Evolutionary conservation across 129 eudicot species (phyloP).

Genomic region (Flaveria trinervia): DNA sequence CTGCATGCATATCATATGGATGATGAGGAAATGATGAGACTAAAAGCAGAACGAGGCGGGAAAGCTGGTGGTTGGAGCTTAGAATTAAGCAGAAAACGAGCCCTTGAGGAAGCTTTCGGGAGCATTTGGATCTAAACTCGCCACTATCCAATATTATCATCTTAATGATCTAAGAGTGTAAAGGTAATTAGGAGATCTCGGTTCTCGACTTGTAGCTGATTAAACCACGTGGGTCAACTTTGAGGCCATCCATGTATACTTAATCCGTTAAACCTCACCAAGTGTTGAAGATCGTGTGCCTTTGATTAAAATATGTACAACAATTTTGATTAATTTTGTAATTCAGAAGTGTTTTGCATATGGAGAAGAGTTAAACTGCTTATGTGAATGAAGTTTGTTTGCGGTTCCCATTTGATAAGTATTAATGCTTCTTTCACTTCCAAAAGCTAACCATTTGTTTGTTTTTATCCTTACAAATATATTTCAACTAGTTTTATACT

Average conservation of each 20-base stretch:
- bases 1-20: conserved; percentile 60
- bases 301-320: conserved; percentile 8
- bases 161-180: conserved; percentile 18
- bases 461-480: too few species aligned
- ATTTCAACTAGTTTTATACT: too few species aligned
- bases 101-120: conserved; percentile 93
- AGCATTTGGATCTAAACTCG: conserved; percentile 75
- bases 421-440: background rate
- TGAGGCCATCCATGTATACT: background rate
- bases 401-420: background rate
- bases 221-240: background rate
- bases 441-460: too few species aligned
- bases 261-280: conserved; percentile 14
- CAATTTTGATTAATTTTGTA: conserved; percentile 28
- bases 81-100: conserved; percentile 80
- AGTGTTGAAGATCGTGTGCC: conserved; percentile 8
- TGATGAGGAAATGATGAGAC: conserved; percentile 80
- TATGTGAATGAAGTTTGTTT: background rate
- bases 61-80: conserved; percentile 96
- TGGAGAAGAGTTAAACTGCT: background rate
- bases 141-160: background rate
- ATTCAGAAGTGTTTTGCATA: background rate
- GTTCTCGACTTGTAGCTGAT: background rate
- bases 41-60: conserved; percentile 73
- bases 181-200: conserved; percentile 11